These are phyloP conservation scores for Verticillium zaregamsianum DNA, from an alignment of 2,329 filamentous ascomycete genomes.

Conservation along the genomic window DNA sequence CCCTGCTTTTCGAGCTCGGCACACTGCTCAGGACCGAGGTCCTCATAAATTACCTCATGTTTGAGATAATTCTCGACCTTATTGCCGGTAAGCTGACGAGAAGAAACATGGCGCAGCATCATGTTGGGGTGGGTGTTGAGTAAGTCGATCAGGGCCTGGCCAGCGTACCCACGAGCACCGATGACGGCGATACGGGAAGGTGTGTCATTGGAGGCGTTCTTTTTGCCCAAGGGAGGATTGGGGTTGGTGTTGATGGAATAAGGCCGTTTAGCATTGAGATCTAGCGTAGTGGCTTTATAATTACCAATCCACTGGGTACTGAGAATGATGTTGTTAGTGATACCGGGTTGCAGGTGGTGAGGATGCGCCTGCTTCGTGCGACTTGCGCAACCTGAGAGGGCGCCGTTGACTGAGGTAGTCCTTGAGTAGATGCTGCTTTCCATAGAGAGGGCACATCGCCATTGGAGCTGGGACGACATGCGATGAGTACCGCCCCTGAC, in stretches of 20 bases:
- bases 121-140: constrained; percentile 85
- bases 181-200: constrained; percentile 82
- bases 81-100: constrained; percentile 84
- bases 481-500: no score
- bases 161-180: constrained; percentile 89
- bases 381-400: no score
- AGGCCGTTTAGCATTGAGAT: no score
- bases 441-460: no score
- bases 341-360: no score
- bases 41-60: constrained; percentile 88
- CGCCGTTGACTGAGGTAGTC: no score
- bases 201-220: constrained; percentile 74
- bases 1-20: constrained; percentile 77
- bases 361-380: no score
- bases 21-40: constrained; percentile 81
- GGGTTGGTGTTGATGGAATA: constrained; percentile 67
- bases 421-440: no score
- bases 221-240: constrained; percentile 83
- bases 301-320: no score
- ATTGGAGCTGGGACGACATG: no score
- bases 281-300: no score
- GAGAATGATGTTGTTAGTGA: no score
- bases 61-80: constrained; percentile 87
- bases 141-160: constrained; percentile 82
- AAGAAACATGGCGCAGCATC: constrained; percentile 88